Percentiles rank a stretch among this genome's conserved stretches.
Evolutionary conservation across 1,139 yeast genomes (phyloP).

Genomic region (Zhuliangozyma parablackwelliae): DNA sequence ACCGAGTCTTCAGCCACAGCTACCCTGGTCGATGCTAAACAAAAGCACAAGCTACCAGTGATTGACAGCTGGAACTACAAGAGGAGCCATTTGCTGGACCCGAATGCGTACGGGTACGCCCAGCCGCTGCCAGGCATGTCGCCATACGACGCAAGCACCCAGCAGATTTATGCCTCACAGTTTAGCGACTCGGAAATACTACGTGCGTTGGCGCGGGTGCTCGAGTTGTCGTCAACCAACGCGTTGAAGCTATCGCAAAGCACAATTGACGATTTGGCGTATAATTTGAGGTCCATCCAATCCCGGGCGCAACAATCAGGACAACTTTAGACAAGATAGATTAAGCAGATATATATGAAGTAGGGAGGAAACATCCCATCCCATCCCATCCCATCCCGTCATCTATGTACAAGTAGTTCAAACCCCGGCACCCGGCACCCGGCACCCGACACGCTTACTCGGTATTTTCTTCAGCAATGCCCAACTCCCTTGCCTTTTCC

Average conservation of each 20-base stretch:
- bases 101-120: not conserved
- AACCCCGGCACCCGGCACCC: too few species aligned
- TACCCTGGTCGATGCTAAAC: too few species aligned
- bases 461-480: slow-evolving; percentile 32
- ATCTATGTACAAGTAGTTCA: too few species aligned
- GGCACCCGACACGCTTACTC: too few species aligned
- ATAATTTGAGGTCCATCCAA: slow-evolving; percentile 11
- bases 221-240: slow-evolving; percentile 19
- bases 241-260: slow-evolving; percentile 18
- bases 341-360: too few species aligned
- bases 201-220: slow-evolving; percentile 16
- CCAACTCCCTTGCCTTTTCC: slow-evolving; percentile 64
- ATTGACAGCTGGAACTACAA: not conserved
- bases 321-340: too few species aligned
- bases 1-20: too few species aligned
- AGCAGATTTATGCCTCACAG: not conserved
- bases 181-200: slow-evolving; percentile 17
- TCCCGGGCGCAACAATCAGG: too few species aligned
- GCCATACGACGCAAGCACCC: not conserved
- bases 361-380: too few species aligned
- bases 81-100: not conserved
- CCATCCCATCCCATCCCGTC: too few species aligned
- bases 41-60: not conserved
- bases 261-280: slow-evolving; percentile 26
- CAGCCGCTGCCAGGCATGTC: not conserved